Conservation (phyloP, 495 filamentous ascomycete genomes). For the Podospora didyma region DNA sequence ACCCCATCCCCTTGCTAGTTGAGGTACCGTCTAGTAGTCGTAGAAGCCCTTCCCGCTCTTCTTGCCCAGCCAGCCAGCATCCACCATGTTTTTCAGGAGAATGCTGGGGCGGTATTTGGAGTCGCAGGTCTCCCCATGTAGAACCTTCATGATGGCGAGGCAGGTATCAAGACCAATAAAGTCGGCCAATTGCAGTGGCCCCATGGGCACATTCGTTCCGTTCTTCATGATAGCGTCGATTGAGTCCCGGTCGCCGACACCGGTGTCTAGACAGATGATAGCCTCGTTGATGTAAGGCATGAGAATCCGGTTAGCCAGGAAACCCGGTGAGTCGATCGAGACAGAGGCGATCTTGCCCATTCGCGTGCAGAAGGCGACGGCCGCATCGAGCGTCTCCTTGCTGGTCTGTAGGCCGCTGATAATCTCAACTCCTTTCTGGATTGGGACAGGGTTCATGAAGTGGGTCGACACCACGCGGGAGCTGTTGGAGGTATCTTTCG, state of each 20-base stretch:
- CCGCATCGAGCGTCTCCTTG: slow-evolving; percentile 69
- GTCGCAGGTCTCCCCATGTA: slow-evolving; percentile 88
- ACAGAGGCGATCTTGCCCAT: slow-evolving; percentile 92
- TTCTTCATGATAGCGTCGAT: slow-evolving; percentile 99
- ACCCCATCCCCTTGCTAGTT: too few relatives aligned
- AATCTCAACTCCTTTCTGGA: slow-evolving; percentile 97
- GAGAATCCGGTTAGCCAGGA: slow-evolving; percentile 92
- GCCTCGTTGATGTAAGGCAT: slow-evolving; percentile 99
- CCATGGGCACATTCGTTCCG: slow-evolving; percentile 98
- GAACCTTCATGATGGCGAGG: slow-evolving; percentile 92
- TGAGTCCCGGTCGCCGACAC: slow-evolving; percentile 78
- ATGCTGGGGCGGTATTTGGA: slow-evolving; percentile 90
- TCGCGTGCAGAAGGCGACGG: slow-evolving; percentile 78
- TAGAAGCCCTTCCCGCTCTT: slow-evolving; percentile 98
- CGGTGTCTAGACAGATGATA: slow-evolving; percentile 92
- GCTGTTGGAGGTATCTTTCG: slow-evolving; percentile 72
- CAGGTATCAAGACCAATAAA: slow-evolving; percentile 98
- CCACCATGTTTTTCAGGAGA: slow-evolving; percentile 88
- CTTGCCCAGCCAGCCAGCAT: slow-evolving; percentile 96
- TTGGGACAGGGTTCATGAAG: slow-evolving; percentile 98
- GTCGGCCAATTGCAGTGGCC: slow-evolving; percentile 87
- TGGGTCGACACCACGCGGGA: slow-evolving; percentile 92
- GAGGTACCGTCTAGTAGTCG: slow-evolving; percentile 70
- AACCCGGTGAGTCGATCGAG: slow-evolving; percentile 86
- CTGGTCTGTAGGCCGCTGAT: slow-evolving; percentile 93